phyloP scores from a whole-genome alignment of 2,329 filamentous ascomycete genomes.

The Penicillium decumbens region DNA sequence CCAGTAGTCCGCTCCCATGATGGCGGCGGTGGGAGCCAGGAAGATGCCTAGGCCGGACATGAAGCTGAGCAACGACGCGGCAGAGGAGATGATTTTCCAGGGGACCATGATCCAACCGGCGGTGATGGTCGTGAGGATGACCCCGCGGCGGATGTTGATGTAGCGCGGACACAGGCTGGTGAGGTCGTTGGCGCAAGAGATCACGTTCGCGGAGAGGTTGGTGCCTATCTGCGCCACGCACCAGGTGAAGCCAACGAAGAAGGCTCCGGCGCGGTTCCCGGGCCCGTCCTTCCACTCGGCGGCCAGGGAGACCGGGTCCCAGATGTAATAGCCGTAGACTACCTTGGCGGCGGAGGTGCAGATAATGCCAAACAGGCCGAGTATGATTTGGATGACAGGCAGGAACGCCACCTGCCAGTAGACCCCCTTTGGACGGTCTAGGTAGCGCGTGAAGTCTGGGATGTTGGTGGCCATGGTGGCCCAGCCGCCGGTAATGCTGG shows the following conservation, averaged over 20 bases:
- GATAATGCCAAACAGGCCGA: constrained; percentile 3
- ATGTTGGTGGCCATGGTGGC: constrained; percentile 19
- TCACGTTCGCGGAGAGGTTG: constrained; percentile 77
- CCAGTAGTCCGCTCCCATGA: constrained; percentile 42
- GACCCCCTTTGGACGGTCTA: constrained; percentile 6
- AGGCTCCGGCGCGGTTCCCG: constrained; percentile 58
- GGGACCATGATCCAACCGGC: constrained; percentile 30
- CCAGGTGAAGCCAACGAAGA: constrained; percentile 63
- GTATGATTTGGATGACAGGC: constrained; percentile 2
- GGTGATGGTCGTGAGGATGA: not conserved
- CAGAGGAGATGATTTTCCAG: constrained; percentile 43
- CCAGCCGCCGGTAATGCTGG: constrained; percentile 12
- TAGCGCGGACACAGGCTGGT: constrained; percentile 71
- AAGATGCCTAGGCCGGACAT: constrained; percentile 42
- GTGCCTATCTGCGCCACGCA: constrained; percentile 74
- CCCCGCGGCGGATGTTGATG: constrained; percentile 72
- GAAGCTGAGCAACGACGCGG: constrained; percentile 42
- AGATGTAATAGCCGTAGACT: not conserved
- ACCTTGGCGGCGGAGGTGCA: not conserved
- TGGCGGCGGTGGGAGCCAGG: constrained; percentile 38
- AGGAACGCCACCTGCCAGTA: constrained; percentile 3
- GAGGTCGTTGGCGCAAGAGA: constrained; percentile 74
- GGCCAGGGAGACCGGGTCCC: constrained; percentile 2
- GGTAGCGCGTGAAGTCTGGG: constrained; percentile 19
- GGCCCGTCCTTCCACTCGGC: not conserved